Evolutionary conservation across 352 stramenopile species (phyloP), one percentile per base, ranked within the genome.

Genomic region (Pythium apleroticum): DNA sequence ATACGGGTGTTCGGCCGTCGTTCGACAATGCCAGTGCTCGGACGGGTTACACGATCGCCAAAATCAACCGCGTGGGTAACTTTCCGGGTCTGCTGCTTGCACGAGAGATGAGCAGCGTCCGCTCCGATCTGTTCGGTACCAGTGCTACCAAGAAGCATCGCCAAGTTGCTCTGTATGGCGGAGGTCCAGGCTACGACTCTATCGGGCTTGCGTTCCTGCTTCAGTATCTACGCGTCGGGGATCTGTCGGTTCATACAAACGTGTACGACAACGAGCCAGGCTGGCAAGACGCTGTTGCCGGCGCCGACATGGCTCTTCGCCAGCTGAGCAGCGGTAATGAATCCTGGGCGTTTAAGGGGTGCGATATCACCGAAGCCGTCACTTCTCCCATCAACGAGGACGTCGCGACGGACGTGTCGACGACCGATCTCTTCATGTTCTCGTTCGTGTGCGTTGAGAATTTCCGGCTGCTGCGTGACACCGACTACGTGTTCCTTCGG

Each of bases 381-480:
- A 27, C 71, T 10, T 52, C 66, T 4, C 27, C 49, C 12, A 72
- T 87, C 25, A 91, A 91, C 28, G 22, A 46, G 0, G 65, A 64
- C 12, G 77, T 84, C 1, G 28, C 39, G 14, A 25, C 52, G 39
- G 69, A 82, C 17, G 35, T 81, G 7, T 22, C 39, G 2, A 27
- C 49, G 19, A 88, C 74, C 5, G 65, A 86, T 15, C 52, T 89
- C 2, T 82, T 89, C 27, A 64, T 89, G 24, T 91, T 91, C 37
- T 82, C 80, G 8, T 91, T 91, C 56, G 82, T 91, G 37, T 89
- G 80, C 52, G 82, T 88, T 30, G 82, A 91, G 53, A 91, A 89
- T 56, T 88, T 81, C 22, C 76, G 69, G 48, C 65, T 89, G 15
- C 67, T 91, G 4, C 66, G 71, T 22, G 62, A 78, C 52, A 81